A percentile compares a stretch with the other conserved stretches of the same genome.
These are phyloP conservation scores for Allantophomopsis cytisporea DNA, from an alignment of 2,329 filamentous ascomycete species.

Conservation along the genomic window DNA sequence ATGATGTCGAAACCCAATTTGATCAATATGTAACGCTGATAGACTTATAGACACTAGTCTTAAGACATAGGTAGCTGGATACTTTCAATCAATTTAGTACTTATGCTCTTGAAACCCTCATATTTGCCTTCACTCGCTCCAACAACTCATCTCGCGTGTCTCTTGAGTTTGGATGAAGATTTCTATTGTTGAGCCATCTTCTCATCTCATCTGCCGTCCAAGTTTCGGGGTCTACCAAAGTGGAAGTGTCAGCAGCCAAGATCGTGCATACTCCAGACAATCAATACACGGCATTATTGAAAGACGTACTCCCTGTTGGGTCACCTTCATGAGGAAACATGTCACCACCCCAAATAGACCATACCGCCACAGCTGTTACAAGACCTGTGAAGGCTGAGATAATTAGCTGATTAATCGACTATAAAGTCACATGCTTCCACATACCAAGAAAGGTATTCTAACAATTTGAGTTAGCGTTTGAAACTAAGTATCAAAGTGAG, in stretches of 20 bases:
- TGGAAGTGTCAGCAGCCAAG: neutral
- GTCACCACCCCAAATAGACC: conserved; percentile 75
- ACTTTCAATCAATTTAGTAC: neutral
- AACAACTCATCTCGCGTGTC: conserved; percentile 51
- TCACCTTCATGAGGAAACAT: conserved; percentile 66
- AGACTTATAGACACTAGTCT: too few species aligned
- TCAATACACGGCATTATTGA: too few species aligned
- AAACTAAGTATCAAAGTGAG: neutral
- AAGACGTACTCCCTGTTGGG: conserved; percentile 54
- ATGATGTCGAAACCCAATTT: too few species aligned
- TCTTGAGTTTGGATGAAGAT: conserved; percentile 42
- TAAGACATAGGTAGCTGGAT: neutral
- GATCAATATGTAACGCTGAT: too few species aligned
- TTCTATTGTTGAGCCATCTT: conserved; percentile 54
- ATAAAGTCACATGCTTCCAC: neutral
- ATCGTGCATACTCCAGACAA: too few species aligned
- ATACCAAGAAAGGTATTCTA: conserved; percentile 61
- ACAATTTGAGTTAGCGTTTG: conserved; percentile 1
- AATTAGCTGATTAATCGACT: conserved; percentile 1
- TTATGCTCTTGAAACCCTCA: conserved; percentile 28
- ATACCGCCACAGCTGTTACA: conserved; percentile 68
- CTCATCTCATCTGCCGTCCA: conserved; percentile 76
- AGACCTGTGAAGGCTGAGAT: conserved; percentile 62
- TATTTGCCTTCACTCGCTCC: conserved; percentile 55
- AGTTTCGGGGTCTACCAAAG: conserved; percentile 37